Evolutionary conservation across 73 alveolate genomes (phyloP), one percentile per base, ranked within the genome.

Genomic region (Uronychia setigera): DNA sequence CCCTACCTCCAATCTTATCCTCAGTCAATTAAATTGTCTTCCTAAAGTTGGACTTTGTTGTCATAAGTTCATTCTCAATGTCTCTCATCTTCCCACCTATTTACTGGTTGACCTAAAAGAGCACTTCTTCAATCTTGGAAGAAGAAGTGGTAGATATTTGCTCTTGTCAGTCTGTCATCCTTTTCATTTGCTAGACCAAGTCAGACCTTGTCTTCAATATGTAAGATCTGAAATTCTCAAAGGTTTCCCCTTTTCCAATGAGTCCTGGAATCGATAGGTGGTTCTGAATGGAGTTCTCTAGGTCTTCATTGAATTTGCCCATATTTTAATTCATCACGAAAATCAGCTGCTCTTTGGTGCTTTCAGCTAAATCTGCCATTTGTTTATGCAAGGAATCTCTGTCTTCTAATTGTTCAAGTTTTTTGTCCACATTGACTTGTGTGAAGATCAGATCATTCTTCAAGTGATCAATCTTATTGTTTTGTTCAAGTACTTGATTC

Each of bases 401-500:
- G 67, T 46, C 67, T 19, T 46, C 67, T 5, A 46, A 11, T 19
- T 46, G 5, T 5, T 46, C 67, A 5, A 46, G 67, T 19, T 46
- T 46, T 5, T 46, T 19, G 5, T 46, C 67, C n/a, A 46, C 67
- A 46, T 19, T 19, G 5, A 5, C 19, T 19, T 46, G n/a, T 11
- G 67, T 46, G 67, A 11, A 5, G 5, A 11, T 46, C 67, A 46
- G 19, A 19, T 19, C 19, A 5, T 46, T 5, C 5, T 19, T 46
- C 67, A 46, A 46, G 67, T 19, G 67, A 11, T 85, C 91, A 35
- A 85, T 46, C 76, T 13, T 26, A 60, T 60, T 26, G 79, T 26
- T 19, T 30, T 60, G 32, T 30, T 19, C 29, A 30, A 9, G 9
- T 13, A 28, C 29, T 5, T 26, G 1, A 14, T 26, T 13, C 26